phyloP scores from a whole-genome alignment of 805 yeast species.

The Metschnikowia noctiluminum region DNA sequence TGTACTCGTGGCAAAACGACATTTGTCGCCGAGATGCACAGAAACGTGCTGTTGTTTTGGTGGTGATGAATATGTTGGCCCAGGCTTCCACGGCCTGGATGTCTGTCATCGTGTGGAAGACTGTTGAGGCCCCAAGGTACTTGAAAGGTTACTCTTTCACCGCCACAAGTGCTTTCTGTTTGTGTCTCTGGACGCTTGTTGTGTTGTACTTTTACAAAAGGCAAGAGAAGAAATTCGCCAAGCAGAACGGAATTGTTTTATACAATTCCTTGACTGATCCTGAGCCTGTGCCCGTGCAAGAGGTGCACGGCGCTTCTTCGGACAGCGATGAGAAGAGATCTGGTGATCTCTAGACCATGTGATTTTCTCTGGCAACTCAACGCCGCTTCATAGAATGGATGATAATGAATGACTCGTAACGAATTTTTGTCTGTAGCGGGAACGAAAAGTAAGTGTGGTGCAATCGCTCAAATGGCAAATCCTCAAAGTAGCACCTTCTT shows the following conservation, averaged over 20 bases:
- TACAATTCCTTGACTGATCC: conserved; percentile 24
- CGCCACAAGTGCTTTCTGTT: conserved; percentile 44
- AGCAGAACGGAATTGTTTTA: conserved; percentile 35
- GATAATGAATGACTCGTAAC: neutral
- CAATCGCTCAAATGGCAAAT: too few relatives aligned
- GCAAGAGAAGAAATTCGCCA: conserved; percentile 30
- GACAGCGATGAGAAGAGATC: conserved; percentile 7
- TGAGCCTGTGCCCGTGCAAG: conserved; percentile 17
- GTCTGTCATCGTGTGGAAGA: conserved; percentile 47
- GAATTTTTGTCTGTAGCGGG: neutral
- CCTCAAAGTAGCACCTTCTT: too few relatives aligned
- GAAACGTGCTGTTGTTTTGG: conserved; percentile 54
- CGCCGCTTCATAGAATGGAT: neutral
- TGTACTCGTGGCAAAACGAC: conserved; percentile 57
- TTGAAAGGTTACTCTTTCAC: conserved; percentile 52
- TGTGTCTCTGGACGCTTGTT: conserved; percentile 48
- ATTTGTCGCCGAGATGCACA: conserved; percentile 55
- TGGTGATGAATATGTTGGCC: conserved; percentile 52
- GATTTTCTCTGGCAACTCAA: neutral
- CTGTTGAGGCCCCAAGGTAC: conserved; percentile 56
- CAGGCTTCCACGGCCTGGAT: conserved; percentile 55
- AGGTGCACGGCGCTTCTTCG: neutral
- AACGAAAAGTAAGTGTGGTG: too few relatives aligned
- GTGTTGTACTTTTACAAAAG: conserved; percentile 46
- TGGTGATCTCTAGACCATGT: neutral